phyloP scores from a whole-genome alignment of 2,329 filamentous ascomycete species.

The Plectosphaerella cucumerina region DNA sequence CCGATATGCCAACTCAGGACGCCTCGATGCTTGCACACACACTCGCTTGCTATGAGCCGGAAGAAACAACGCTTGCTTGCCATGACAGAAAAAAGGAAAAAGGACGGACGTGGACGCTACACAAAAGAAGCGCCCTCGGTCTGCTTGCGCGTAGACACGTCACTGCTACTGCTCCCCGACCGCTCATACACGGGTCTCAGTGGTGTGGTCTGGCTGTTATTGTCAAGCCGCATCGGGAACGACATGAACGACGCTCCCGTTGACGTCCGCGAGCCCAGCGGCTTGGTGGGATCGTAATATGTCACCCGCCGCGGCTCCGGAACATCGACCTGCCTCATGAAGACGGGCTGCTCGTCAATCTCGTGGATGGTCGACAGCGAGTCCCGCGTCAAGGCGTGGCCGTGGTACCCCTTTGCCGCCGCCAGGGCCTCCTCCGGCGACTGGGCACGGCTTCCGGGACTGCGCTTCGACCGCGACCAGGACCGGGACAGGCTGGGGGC shows the following conservation, averaged over 20 bases:
- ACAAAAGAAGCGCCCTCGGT: slow-evolving; percentile 1
- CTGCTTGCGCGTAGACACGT: background rate
- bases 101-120: background rate
- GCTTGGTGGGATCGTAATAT: slow-evolving; percentile 20
- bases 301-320: slow-evolving; percentile 10
- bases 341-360: background rate
- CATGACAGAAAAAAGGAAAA: too few relatives aligned
- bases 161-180: background rate
- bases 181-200: background rate
- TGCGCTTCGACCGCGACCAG: background rate
- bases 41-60: too few relatives aligned
- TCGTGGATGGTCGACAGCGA: slow-evolving; percentile 4
- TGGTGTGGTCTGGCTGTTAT: too few relatives aligned
- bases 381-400: background rate
- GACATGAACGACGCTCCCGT: slow-evolving; percentile 11
- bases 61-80: too few relatives aligned
- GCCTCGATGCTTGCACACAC: background rate
- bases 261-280: slow-evolving; percentile 17
- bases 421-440: background rate
- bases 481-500: background rate
- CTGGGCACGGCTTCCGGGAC: background rate
- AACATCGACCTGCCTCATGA: background rate
- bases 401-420: background rate
- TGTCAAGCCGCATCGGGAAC: slow-evolving; percentile 11
- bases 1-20: background rate